These are phyloP conservation scores for Fusarium irregulare DNA, from an alignment of 2,329 filamentous ascomycete genomes.

Conservation along the genomic window DNA sequence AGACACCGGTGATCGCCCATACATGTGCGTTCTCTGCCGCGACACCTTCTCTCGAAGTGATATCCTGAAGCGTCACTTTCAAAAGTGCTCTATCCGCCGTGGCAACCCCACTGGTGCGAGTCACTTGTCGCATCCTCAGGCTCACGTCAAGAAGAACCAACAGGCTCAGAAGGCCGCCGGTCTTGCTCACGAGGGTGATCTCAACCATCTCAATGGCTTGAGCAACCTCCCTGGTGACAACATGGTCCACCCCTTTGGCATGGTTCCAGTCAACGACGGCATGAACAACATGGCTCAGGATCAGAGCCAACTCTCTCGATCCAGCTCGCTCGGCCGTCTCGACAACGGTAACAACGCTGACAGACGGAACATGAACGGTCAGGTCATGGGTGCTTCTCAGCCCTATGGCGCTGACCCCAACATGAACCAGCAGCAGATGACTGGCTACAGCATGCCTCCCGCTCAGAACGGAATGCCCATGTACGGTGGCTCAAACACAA, in stretches of 20 bases:
- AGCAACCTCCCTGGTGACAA: constrained; percentile 67
- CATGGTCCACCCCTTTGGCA: constrained; percentile 68
- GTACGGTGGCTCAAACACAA: constrained; percentile 69
- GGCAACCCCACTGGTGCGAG: constrained; percentile 96
- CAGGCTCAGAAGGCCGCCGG: constrained; percentile 67
- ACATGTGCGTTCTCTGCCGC: constrained; percentile 97
- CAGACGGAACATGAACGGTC: constrained; percentile 64
- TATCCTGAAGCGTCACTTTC: constrained; percentile 98
- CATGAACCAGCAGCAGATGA: constrained; percentile 74
- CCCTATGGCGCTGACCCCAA: constrained; percentile 68
- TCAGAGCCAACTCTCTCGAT: constrained; percentile 71
- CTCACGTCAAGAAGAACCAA: constrained; percentile 84
- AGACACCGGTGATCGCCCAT: constrained; percentile 98
- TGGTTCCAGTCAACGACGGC: constrained; percentile 67
- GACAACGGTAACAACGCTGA: constrained; percentile 67
- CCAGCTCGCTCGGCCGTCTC: constrained; percentile 69
- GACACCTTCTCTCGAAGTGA: constrained; percentile 98
- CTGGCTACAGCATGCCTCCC: constrained; percentile 72
- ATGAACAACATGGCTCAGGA: constrained; percentile 70
- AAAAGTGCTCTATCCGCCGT: constrained; percentile 96
- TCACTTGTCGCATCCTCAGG: constrained; percentile 92
- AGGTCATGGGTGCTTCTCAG: constrained; percentile 64
- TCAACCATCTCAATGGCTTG: constrained; percentile 71
- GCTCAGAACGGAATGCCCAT: constrained; percentile 73
- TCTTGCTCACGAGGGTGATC: constrained; percentile 63